Percentiles rank a stretch among this genome's conserved stretches.
phyloP scores from a whole-genome alignment of 306 rosid genomes.

The Trifolium fragiferum region DNA sequence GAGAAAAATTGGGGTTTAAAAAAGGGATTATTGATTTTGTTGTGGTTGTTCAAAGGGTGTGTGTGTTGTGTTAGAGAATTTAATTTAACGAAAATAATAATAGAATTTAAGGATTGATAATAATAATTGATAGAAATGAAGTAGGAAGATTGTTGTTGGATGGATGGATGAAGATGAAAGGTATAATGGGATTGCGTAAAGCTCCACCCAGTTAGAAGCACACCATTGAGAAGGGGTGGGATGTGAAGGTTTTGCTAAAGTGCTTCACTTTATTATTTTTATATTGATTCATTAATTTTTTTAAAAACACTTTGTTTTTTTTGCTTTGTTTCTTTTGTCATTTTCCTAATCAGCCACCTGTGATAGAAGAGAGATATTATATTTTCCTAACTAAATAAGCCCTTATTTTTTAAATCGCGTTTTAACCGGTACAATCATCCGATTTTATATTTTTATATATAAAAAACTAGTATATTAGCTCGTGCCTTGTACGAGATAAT shows the following conservation, averaged over 20 bases:
- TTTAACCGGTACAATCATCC: too few relatives aligned
- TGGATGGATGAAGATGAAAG: constrained; percentile 20
- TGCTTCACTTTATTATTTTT: constrained; percentile 30
- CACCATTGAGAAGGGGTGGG: constrained; percentile 43
- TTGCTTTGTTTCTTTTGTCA: too few relatives aligned
- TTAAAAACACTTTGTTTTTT: too few relatives aligned
- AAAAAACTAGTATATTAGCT: too few relatives aligned
- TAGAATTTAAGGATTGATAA: background rate
- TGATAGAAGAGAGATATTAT: too few relatives aligned
- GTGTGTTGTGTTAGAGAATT: constrained; percentile 10
- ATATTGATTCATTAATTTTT: too few relatives aligned
- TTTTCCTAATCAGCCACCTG: too few relatives aligned
- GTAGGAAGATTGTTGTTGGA: constrained; percentile 1
- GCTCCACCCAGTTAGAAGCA: constrained; percentile 62
- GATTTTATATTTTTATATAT: too few relatives aligned
- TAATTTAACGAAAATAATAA: background rate
- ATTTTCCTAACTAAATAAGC: too few relatives aligned
- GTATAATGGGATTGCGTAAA: constrained; percentile 83
- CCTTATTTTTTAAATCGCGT: too few relatives aligned
- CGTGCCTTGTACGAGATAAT: too few relatives aligned
- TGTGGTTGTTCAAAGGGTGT: constrained; percentile 34
- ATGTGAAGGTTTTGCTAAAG: constrained; percentile 45
- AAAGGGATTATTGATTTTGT: background rate
- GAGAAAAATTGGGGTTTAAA: constrained; percentile 9
- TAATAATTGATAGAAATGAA: background rate